Evolutionary conservation across 495 filamentous ascomycete species (phyloP).

Genomic region (Aspergillus sclerotiicarbonarius): DNA sequence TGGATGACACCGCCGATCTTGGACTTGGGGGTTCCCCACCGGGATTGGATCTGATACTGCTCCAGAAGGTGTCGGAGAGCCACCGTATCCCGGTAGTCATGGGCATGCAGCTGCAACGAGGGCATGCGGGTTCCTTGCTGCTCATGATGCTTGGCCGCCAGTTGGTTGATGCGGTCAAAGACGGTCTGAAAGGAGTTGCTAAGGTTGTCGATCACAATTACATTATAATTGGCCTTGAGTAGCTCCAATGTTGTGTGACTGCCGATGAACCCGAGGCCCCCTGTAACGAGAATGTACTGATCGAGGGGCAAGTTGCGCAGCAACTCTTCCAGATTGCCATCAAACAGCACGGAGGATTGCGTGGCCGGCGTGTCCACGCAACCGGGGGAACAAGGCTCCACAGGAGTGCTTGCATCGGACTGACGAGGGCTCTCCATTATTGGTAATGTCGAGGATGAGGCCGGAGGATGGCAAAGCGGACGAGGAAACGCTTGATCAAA

Average conservation of each 20-base stretch:
- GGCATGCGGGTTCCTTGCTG: constrained; percentile 46
- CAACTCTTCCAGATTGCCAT: constrained; percentile 37
- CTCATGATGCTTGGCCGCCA: constrained; percentile 51
- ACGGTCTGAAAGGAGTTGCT: constrained; percentile 58
- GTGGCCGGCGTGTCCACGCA: constrained; percentile 42
- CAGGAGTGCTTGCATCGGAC: constrained; percentile 34
- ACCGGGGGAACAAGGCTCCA: constrained; percentile 34
- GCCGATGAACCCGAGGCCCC: constrained; percentile 66
- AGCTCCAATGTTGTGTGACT: constrained; percentile 63
- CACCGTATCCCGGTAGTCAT: constrained; percentile 55
- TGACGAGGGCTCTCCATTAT: constrained; percentile 34
- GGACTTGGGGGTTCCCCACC: constrained; percentile 45
- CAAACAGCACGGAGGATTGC: constrained; percentile 40
- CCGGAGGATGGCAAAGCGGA: constrained; percentile 11
- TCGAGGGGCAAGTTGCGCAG: constrained; percentile 34
- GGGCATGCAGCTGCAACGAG: constrained; percentile 50
- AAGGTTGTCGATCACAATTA: constrained; percentile 63
- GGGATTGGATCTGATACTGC: constrained; percentile 32
- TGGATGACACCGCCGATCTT: constrained; percentile 62
- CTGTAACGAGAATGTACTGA: constrained; percentile 57
- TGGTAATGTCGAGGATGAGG: constrained; percentile 10
- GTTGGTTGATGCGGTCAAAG: constrained; percentile 48
- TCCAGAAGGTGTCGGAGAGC: constrained; percentile 41
- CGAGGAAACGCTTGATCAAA: constrained; percentile 10
- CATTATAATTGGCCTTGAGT: constrained; percentile 59